Evolutionary conservation across 306 rosid genomes (phyloP).

Genomic region (Citrullus amarus): DNA sequence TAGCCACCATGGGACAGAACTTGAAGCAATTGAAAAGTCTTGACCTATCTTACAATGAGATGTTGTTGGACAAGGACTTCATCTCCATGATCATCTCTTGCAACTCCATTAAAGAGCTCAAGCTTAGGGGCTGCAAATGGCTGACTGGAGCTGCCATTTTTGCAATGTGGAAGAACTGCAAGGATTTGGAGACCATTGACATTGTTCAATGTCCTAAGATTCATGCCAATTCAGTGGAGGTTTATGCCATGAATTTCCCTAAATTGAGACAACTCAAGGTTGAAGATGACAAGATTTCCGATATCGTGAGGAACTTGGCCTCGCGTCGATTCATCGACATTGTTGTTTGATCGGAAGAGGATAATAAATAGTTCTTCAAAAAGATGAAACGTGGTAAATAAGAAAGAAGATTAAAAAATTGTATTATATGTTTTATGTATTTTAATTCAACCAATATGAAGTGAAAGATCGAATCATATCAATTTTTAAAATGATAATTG

Average conservation of each 20-base stretch:
- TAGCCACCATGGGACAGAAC: constrained; percentile 71
- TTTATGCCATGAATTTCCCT: constrained; percentile 31
- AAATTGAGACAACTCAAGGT: constrained; percentile 46
- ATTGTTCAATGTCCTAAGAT: constrained; percentile 50
- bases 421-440: not conserved
- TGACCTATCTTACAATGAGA: constrained; percentile 70
- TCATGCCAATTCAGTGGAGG: constrained; percentile 34
- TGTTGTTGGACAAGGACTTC: constrained; percentile 61
- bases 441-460: not conserved
- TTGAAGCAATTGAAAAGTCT: constrained; percentile 49
- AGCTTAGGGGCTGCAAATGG: constrained; percentile 59
- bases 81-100: constrained; percentile 63
- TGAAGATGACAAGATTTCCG: constrained; percentile 58
- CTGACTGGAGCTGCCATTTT: constrained; percentile 30
- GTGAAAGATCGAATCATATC: too few species aligned
- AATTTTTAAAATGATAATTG: too few species aligned
- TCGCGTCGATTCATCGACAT: constrained; percentile 40
- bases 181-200: constrained; percentile 46
- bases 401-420: not conserved
- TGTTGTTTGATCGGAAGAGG: constrained; percentile 10
- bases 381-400: not conserved
- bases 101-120: constrained; percentile 39
- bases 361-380: not conserved
- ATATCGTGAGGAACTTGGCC: constrained; percentile 36
- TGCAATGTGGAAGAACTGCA: constrained; percentile 48